phyloP scores from a whole-genome alignment of 2,329 filamentous ascomycete genomes.

The Fusarium sp. region DNA sequence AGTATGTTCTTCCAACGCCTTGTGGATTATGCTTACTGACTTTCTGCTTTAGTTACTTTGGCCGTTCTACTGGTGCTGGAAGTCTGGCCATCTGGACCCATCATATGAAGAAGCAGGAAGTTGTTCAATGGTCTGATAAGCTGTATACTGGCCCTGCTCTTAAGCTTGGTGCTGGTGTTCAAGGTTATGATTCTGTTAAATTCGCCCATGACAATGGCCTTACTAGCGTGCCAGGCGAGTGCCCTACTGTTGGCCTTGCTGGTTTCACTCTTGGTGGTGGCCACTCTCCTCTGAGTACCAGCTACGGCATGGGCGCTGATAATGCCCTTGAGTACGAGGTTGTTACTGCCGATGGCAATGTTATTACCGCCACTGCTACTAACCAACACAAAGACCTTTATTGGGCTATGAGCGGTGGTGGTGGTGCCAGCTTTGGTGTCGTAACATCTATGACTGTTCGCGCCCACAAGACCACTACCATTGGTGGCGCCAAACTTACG shows the following conservation, averaged over 20 bases:
- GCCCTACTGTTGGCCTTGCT: conserved; percentile 64
- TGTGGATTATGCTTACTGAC: not conserved
- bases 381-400: not conserved
- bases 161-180: conserved; percentile 62
- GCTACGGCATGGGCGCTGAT: conserved; percentile 68
- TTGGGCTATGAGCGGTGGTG: not conserved
- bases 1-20: conserved; percentile 4
- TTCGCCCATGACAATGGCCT: not conserved
- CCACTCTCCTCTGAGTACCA: conserved; percentile 62
- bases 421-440: not conserved
- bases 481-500: conserved; percentile 2
- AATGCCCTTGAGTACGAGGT: conserved; percentile 47
- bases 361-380: not conserved
- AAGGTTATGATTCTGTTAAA: conserved; percentile 58
- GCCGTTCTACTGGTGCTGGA: conserved; percentile 52
- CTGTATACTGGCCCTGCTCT: conserved; percentile 42
- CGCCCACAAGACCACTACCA: conserved; percentile 31
- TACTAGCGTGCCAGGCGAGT: conserved; percentile 54
- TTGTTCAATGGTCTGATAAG: conserved; percentile 46
- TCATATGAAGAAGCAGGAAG: conserved; percentile 56
- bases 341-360: not conserved
- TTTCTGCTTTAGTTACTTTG: conserved; percentile 39
- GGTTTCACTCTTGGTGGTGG: conserved; percentile 71
- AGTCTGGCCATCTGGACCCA: conserved; percentile 55
- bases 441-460: not conserved